phyloP scores from a whole-genome alignment of 345 rosid species.

The Salix purpurea region DNA sequence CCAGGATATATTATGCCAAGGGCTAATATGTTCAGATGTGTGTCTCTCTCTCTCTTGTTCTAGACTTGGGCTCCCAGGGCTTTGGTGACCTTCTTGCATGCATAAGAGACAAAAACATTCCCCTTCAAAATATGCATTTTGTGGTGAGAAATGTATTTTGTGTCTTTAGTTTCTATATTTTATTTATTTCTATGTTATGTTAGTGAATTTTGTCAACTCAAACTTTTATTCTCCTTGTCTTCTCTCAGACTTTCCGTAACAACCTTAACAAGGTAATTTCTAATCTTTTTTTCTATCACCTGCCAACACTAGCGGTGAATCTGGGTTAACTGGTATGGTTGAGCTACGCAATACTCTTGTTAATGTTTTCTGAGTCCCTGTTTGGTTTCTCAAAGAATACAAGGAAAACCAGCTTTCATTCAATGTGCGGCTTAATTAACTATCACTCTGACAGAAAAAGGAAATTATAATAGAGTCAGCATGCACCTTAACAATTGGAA shows the following conservation, averaged over 20 bases:
- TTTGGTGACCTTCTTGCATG: conserved; percentile 84
- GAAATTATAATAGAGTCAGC: too few species aligned
- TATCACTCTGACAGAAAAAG: too few species aligned
- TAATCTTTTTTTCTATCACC: background rate
- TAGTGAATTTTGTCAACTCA: conserved; percentile 26
- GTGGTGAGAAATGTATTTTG: conserved; percentile 55
- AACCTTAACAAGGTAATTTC: conserved; percentile 82
- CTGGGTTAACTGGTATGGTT: background rate
- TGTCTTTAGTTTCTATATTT: conserved; percentile 6
- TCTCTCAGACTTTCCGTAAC: conserved; percentile 80
- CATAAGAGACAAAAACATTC: conserved; percentile 72
- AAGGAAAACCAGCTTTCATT: too few species aligned
- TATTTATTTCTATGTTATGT: background rate
- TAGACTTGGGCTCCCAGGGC: conserved; percentile 88
- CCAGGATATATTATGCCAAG: background rate
- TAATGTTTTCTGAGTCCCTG: background rate
- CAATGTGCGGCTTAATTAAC: too few species aligned
- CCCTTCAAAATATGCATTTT: conserved; percentile 90
- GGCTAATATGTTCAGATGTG: conserved; percentile 13
- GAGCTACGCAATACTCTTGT: background rate
- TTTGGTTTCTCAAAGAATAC: background rate
- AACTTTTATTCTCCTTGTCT: conserved; percentile 1
- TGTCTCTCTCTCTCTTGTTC: conserved; percentile 16
- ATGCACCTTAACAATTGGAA: too few species aligned
- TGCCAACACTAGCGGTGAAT: background rate